Percentiles rank a stretch among this genome's conserved stretches.
Evolutionary conservation across 1,284 basidiomycete species (phyloP).

Genomic region (Macrocybe sp.): DNA sequence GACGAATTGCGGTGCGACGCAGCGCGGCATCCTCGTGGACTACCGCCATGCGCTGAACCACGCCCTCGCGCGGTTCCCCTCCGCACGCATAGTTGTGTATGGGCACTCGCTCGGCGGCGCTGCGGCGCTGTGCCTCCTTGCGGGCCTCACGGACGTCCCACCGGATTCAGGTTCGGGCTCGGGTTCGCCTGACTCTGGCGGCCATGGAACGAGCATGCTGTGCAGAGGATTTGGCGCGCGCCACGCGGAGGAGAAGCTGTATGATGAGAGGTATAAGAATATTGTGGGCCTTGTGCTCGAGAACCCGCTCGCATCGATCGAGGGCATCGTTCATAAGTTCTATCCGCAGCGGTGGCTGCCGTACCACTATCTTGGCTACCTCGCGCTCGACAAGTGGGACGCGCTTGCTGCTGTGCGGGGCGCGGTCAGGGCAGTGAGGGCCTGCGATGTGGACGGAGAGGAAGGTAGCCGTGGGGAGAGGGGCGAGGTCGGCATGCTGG

Average conservation of each 20-base stretch:
- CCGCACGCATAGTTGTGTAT: constrained; percentile 33
- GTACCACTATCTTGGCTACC: constrained; percentile 39
- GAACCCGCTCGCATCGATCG: constrained; percentile 46
- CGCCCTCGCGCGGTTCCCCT: constrained; percentile 26
- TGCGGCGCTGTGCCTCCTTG: constrained; percentile 34
- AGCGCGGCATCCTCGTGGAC: constrained; percentile 35
- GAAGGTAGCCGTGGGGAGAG: no score
- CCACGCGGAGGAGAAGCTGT: no score
- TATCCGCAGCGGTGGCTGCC: constrained; percentile 47
- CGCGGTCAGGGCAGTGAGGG: background rate
- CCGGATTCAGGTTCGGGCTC: no score
- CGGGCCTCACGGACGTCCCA: constrained; percentile 6
- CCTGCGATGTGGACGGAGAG: background rate
- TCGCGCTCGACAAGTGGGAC: constrained; percentile 45
- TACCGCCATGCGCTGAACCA: constrained; percentile 31
- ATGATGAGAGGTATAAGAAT: no score
- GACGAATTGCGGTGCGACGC: constrained; percentile 26
- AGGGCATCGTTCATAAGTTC: constrained; percentile 42
- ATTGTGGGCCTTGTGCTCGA: constrained; percentile 38
- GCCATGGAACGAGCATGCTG: no score
- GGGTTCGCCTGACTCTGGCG: background rate
- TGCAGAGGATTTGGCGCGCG: no score
- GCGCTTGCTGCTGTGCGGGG: constrained; percentile 24
- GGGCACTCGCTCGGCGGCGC: constrained; percentile 49
- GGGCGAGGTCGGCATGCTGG: no score